Base-by-base conservation (phyloP, 768 basidiomycete genomes). In the Collybiopsis luxurians region DNA sequence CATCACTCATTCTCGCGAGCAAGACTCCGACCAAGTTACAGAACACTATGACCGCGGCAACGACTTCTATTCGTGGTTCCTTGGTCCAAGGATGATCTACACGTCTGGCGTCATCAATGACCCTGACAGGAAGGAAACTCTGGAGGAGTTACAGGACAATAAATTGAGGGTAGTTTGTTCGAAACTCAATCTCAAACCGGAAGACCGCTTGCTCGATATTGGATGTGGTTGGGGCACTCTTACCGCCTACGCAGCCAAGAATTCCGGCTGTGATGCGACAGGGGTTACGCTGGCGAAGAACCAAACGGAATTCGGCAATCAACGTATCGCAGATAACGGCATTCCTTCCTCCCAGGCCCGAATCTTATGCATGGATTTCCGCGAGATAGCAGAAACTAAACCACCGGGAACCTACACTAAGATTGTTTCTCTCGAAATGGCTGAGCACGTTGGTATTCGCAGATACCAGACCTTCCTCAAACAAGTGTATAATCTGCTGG, bases 151-250 rank as follows among this genome's bases (percentile, higher is more conserved):
- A 10, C 97, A 99, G 77, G 96, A 98, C 72, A 99, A 98, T 82
- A 98, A 99, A 71, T 87, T 99, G 54, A 86, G 89, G 15, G 74
- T 97, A 58, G 96, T 99, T 19, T 98, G 97, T 75, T 90, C 87
- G 66, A 99, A 98, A 73, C 84, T 99, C 54, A 80, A 90, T 70
- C 83, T 99, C 27, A 78, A 96, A 64, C 84, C 91, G n/a, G 80
- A 78, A 0, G 97, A 99, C 73, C 85, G 79, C 55, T 76, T 92
- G 1, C 84, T 94, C 17, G 92, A 94, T 60, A 86, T 93, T 56
- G 92, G 92, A 11, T 94, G 92, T 64, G 97, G 97, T 43, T 99
- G 97, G 97, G 97, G 96, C 26, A 97, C 97, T 0, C 85, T 99
- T 55, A 83, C 85, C 39, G 88, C 96, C 1, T 96, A 94, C 64